phyloP scores from a whole-genome alignment of 2,329 filamentous ascomycete genomes.

The Rhynchosporium secalis region DNA sequence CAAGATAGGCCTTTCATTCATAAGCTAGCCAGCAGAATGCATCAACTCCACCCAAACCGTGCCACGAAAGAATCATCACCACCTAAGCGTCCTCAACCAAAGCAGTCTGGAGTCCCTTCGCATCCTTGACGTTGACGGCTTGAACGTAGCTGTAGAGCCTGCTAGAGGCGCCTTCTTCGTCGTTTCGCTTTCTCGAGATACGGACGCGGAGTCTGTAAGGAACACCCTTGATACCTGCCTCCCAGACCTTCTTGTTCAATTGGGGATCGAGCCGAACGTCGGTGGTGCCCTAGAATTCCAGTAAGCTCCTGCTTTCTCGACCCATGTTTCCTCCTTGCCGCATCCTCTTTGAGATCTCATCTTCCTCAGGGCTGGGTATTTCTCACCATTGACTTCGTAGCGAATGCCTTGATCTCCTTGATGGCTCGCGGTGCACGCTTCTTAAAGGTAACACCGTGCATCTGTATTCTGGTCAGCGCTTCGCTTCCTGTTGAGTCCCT shows the following conservation, averaged over 20 bases:
- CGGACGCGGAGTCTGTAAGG: slow-evolving; percentile 96
- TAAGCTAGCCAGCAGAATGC: slow-evolving; percentile 39
- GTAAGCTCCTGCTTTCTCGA: slow-evolving; percentile 26
- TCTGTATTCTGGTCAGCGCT: slow-evolving; percentile 62
- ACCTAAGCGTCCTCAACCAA: slow-evolving; percentile 71
- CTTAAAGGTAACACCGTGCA: slow-evolving; percentile 98
- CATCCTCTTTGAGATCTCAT: background rate
- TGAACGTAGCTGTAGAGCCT: slow-evolving; percentile 99
- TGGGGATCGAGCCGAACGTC: slow-evolving; percentile 98
- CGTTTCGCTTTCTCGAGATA: slow-evolving; percentile 99
- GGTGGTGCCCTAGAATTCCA: slow-evolving; percentile 71
- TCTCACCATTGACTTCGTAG: slow-evolving; percentile 92
- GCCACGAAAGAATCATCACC: slow-evolving; percentile 28
- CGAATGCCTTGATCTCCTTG: slow-evolving; percentile 99
- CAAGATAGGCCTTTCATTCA: slow-evolving; percentile 38
- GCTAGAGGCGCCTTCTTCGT: slow-evolving; percentile 99
- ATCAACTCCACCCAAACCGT: slow-evolving; percentile 38
- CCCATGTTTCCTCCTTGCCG: slow-evolving; percentile 3
- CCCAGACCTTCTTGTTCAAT: slow-evolving; percentile 99
- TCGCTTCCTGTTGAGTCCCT: slow-evolving; percentile 13
- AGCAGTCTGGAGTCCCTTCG: slow-evolving; percentile 93
- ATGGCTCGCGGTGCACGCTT: slow-evolving; percentile 97
- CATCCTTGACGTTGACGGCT: slow-evolving; percentile 99
- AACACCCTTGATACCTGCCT: slow-evolving; percentile 97
- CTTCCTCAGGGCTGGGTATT: background rate